phyloP scores from a whole-genome alignment of 2,329 filamentous ascomycete genomes.

The Amauroascus niger region DNA sequence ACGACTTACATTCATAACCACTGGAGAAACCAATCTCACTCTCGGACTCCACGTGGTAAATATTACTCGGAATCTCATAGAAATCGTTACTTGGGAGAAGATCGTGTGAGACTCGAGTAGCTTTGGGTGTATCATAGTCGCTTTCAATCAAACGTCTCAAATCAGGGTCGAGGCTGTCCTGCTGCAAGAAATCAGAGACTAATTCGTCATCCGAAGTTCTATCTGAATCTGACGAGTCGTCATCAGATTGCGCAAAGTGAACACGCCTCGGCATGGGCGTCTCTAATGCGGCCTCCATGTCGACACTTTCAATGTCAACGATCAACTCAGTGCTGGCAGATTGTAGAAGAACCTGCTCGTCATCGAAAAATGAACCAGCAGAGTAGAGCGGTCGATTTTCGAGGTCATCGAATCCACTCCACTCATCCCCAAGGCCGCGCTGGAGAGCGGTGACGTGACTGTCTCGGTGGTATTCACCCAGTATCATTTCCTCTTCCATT shows the following conservation, averaged over 20 bases:
- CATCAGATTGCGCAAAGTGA: slow-evolving; percentile 59
- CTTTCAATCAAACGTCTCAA: slow-evolving; percentile 66
- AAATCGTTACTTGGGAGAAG: slow-evolving; percentile 33
- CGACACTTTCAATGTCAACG: slow-evolving; percentile 27
- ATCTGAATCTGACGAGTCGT: slow-evolving; percentile 50
- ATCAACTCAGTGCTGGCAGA: slow-evolving; percentile 33
- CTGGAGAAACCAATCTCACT: slow-evolving; percentile 37
- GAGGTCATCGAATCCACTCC: slow-evolving; percentile 46
- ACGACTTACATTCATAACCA: slow-evolving; percentile 51
- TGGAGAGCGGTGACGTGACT: slow-evolving; percentile 13
- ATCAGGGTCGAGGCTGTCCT: slow-evolving; percentile 60
- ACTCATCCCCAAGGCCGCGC: slow-evolving; percentile 32
- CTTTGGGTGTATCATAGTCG: slow-evolving; percentile 37
- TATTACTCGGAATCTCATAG: slow-evolving; percentile 31
- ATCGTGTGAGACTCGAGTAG: slow-evolving; percentile 18
- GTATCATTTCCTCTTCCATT: slow-evolving; percentile 67
- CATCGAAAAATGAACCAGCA: slow-evolving; percentile 35
- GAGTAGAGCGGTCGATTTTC: slow-evolving; percentile 36
- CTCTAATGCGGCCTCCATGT: slow-evolving; percentile 30
- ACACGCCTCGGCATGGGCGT: slow-evolving; percentile 52
- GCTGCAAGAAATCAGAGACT: slow-evolving; percentile 67
- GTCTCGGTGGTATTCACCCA: slow-evolving; percentile 36
- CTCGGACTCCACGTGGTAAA: slow-evolving; percentile 40
- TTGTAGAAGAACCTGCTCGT: slow-evolving; percentile 29
- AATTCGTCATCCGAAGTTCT: slow-evolving; percentile 52